These are phyloP conservation scores for Globisporangium acanthophoron DNA, from an alignment of 352 stramenopile genomes.

Conservation along the genomic window DNA sequence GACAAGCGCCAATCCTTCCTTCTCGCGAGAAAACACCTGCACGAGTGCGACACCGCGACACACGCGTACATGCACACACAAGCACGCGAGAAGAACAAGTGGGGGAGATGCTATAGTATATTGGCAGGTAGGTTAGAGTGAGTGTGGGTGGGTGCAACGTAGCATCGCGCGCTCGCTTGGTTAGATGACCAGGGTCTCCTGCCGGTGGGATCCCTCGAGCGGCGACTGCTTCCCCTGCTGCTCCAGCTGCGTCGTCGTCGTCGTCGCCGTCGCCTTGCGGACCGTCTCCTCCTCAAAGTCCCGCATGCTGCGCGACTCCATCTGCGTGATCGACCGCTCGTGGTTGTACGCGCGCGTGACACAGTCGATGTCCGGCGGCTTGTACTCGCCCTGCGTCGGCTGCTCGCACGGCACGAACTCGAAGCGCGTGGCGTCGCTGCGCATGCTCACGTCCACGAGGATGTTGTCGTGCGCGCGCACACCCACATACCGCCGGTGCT, in stretches of 20 bases:
- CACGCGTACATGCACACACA: not conserved
- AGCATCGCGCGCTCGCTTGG: no score
- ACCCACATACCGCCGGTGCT: slow-evolving; percentile 82
- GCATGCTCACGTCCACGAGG: slow-evolving; percentile 82
- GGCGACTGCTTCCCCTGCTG: not conserved
- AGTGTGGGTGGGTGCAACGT: not conserved
- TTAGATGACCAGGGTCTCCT: slow-evolving; percentile 3
- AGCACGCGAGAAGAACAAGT: not conserved
- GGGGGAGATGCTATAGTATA: not conserved
- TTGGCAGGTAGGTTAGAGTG: no score
- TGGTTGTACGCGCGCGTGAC: slow-evolving; percentile 76
- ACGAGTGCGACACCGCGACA: not conserved
- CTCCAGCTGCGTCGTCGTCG: not conserved
- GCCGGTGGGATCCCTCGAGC: not conserved
- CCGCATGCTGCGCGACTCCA: slow-evolving; percentile 73
- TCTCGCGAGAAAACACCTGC: not conserved
- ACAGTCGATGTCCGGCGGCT: slow-evolving; percentile 63
- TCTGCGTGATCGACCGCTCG: slow-evolving; percentile 49
- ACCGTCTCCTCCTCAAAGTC: slow-evolving; percentile 55
- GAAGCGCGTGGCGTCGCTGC: slow-evolving; percentile 67
- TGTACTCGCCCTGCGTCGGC: slow-evolving; percentile 17
- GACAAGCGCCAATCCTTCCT: not conserved
- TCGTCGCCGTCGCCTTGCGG: slow-evolving; percentile 16
- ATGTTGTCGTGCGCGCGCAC: slow-evolving; percentile 54
- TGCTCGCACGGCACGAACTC: slow-evolving; percentile 75